These are phyloP conservation scores for Spizellomyces sp. DNA, from an alignment of 192 early-diverging fungal genomes.

Conservation along the genomic window DNA sequence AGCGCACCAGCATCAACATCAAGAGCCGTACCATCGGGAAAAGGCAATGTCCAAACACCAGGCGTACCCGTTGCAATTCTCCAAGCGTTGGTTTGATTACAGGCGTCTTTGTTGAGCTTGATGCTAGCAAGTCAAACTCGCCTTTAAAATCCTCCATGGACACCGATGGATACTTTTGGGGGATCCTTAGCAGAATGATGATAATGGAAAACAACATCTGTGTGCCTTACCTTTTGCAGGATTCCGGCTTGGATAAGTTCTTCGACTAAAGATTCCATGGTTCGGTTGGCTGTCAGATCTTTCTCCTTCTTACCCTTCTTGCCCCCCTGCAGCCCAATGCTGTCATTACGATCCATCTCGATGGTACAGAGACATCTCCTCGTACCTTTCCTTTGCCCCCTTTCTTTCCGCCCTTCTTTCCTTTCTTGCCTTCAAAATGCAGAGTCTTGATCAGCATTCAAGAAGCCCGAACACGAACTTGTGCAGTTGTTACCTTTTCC, in stretches of 20 bases:
- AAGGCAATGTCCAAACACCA: neutral
- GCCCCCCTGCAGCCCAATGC: constrained; percentile 24
- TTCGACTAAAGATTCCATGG: constrained; percentile 62
- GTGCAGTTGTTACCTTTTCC: constrained; percentile 7
- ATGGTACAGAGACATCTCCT: neutral
- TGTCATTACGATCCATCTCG: neutral
- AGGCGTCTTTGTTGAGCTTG: constrained; percentile 38
- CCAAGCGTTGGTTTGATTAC: constrained; percentile 51
- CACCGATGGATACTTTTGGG: constrained; percentile 9
- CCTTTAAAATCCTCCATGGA: constrained; percentile 42
- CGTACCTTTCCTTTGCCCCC: constrained; percentile 54
- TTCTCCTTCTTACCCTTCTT: constrained; percentile 70
- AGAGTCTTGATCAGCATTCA: constrained; percentile 2
- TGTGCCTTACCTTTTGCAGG: constrained; percentile 46
- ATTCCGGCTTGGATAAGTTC: constrained; percentile 59
- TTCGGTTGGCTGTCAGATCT: constrained; percentile 61
- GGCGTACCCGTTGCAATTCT: constrained; percentile 50
- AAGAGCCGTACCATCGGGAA: neutral
- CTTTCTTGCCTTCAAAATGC: constrained; percentile 46
- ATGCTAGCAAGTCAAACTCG: constrained; percentile 48
- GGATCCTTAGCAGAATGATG: neutral
- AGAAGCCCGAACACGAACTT: neutral
- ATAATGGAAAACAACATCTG: neutral
- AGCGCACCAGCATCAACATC: neutral
- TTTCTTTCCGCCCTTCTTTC: constrained; percentile 52